Evolutionary conservation across 306 rosid genomes (phyloP).

Genomic region (Erythrophleum fordii): DNA sequence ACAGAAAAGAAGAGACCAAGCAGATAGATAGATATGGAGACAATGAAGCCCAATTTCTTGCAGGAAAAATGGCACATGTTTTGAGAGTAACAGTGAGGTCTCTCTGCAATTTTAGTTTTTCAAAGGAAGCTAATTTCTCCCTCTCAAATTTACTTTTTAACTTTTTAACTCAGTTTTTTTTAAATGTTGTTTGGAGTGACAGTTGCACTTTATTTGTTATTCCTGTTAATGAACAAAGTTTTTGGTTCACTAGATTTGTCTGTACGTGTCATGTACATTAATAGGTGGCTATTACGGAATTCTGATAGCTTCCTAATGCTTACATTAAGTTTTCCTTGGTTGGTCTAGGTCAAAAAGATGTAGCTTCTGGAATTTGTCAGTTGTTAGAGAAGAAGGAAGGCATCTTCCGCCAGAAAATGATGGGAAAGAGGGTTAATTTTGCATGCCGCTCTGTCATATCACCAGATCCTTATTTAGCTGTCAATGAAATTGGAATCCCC

Average conservation of each 20-base stretch:
- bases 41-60: not conserved
- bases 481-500: slow-evolving; percentile 97
- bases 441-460: slow-evolving; percentile 99
- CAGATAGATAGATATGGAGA: not conserved
- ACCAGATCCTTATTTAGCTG: slow-evolving; percentile 97
- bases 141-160: not conserved
- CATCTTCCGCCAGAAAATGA: slow-evolving; percentile 97
- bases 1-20: not conserved
- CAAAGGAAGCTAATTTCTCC: not conserved
- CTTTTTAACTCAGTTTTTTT: not conserved
- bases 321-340: slow-evolving; percentile 19
- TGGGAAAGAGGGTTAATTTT: slow-evolving; percentile 98
- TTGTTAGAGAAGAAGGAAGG: slow-evolving; percentile 97
- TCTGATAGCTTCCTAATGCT: slow-evolving; percentile 30
- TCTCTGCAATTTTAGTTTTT: not conserved
- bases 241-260: not conserved
- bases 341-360: slow-evolving; percentile 63
- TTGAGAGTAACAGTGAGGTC: not conserved
- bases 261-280: not conserved
- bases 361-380: slow-evolving; percentile 77
- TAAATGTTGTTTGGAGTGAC: not conserved
- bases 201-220: not conserved
- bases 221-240: slow-evolving; percentile 8
- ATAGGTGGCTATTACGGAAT: slow-evolving; percentile 1
- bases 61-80: not conserved